Base-by-base conservation (phyloP, 2,329 filamentous ascomycete genomes). In the Coniochaeta prunicola region DNA sequence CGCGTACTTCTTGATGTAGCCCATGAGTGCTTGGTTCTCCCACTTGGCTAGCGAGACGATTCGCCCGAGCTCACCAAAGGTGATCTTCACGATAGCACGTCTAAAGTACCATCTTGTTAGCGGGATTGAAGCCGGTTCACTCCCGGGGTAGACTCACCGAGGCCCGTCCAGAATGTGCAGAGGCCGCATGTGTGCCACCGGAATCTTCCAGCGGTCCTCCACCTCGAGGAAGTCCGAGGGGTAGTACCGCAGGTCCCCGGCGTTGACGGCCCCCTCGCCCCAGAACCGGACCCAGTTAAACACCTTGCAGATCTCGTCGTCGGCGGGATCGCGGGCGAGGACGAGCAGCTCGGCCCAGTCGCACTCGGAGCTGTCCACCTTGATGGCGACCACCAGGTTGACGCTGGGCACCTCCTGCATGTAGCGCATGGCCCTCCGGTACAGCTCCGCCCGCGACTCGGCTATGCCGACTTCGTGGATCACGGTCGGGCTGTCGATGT, bases 321-420 rank as follows among this genome's bases (percentile, higher is more conserved):
- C 21, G n/a, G 3, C 12, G 10, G 53, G 53, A 12, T 36, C 31
- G 4, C 53, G 4, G 8, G 53, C 53, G 15, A 55, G 53, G 3
- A 55, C 4, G 13, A 55, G 30, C 28, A 55, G 30, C 33, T 55
- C 53, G 8, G 53, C 53, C 53, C 53, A 55, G 6, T 55, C 53
- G 53, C 53, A 55, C 33, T 55, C 53, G n/a, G 53, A 4, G 33
- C 53, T 55, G 53, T 55, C 53, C n/a, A 55, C 30, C 15, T 55
- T 55, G 30, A 55, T 24, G 4, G 53, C 53, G 8, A 55, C 17
- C 19, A 24, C 53, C 28, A 55, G n/a, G 33, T 55, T 55, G 17
- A 55, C 31, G 24, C n/a, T 33, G 12, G 28, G 15, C 9, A 55
- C 17, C 10, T 55, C 53, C n/a, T 13, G 2, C 19, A 55, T 17